Conservation (phyloP, 176 grass and related monocot genomes). For the Stipa capillata region DNA sequence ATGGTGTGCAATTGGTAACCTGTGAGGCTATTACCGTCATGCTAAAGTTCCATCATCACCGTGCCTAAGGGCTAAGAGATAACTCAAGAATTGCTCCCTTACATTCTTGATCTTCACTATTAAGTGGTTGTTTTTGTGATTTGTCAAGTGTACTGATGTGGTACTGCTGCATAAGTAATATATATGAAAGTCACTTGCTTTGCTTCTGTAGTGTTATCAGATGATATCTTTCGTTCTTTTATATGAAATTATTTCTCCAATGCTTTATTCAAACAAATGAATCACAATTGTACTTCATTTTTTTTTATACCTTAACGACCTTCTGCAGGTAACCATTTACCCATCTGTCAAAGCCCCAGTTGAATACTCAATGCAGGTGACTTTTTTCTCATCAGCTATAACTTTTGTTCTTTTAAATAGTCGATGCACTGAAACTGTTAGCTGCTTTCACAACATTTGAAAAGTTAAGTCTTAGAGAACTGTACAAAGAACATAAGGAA, state of each 20-base stretch:
- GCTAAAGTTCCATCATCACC: not conserved
- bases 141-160: not conserved
- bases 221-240: not conserved
- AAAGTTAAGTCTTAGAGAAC: not conserved
- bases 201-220: not conserved
- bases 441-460: slow-evolving; percentile 1
- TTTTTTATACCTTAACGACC: not conserved
- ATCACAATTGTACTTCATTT: not conserved
- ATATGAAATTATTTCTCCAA: not conserved
- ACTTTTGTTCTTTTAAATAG: slow-evolving; percentile 6
- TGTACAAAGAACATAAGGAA: not conserved
- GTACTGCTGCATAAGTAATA: not conserved
- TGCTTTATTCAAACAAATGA: slow-evolving; percentile 6
- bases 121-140: not conserved
- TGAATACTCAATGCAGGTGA: slow-evolving; percentile 73
- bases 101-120: not conserved
- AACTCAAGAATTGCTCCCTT: not conserved
- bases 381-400: not conserved
- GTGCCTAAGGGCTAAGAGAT: not conserved
- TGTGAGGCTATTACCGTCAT: not conserved
- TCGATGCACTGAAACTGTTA: not conserved
- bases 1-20: not conserved
- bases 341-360: slow-evolving; percentile 67
- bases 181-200: not conserved
- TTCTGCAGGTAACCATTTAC: slow-evolving; percentile 60